Evolutionary conservation across 805 yeast species (phyloP).

Genomic region (Sugiyamaella marilandica): DNA sequence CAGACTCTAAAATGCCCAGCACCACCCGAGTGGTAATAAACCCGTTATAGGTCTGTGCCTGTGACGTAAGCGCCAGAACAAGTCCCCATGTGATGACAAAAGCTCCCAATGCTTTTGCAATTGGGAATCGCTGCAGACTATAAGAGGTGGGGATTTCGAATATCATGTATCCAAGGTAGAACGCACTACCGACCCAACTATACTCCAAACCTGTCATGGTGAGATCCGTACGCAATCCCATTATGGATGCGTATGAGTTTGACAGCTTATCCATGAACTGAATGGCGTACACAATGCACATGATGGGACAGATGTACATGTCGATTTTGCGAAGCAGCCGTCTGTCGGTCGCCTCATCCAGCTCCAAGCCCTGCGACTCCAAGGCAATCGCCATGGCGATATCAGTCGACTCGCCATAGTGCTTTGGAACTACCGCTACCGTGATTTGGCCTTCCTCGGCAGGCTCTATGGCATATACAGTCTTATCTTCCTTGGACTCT

Average conservation of each 20-base stretch:
- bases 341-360: conserved; percentile 26
- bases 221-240: conserved; percentile 45
- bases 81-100: conserved; percentile 61
- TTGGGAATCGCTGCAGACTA: conserved; percentile 51
- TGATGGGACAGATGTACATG: conserved; percentile 44
- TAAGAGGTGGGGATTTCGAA: conserved; percentile 49
- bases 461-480: background rate
- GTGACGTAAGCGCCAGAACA: conserved; percentile 48
- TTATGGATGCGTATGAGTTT: conserved; percentile 47
- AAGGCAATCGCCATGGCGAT: conserved; percentile 1
- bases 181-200: conserved; percentile 53
- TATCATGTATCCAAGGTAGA: conserved; percentile 59
- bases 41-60: conserved; percentile 42
- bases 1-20: conserved; percentile 49
- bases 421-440: background rate
- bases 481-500: background rate
- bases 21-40: conserved; percentile 46
- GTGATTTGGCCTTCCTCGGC: background rate
- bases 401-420: conserved; percentile 1
- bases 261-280: conserved; percentile 61
- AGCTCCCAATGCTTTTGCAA: conserved; percentile 46
- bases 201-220: conserved; percentile 42
- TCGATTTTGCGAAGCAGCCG: conserved; percentile 48
- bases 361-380: conserved; percentile 13
- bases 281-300: conserved; percentile 46